phyloP scores from a whole-genome alignment of 75 land plant genomes.

The Cunninghamia lanceolata region DNA sequence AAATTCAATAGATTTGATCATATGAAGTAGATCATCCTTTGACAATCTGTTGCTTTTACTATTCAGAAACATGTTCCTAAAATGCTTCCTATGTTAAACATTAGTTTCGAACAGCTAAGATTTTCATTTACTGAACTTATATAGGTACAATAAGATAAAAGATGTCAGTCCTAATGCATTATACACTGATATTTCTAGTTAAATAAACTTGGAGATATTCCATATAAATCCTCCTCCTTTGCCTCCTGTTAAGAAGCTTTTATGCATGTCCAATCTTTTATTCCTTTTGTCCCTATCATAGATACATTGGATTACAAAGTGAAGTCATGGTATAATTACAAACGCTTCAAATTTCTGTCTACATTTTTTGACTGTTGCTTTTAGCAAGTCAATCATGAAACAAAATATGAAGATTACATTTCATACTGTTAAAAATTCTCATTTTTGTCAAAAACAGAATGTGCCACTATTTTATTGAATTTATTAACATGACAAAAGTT shows the following conservation, averaged over 20 bases:
- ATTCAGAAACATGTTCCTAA: not conserved
- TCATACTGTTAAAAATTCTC: not conserved
- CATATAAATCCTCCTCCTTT: not conserved
- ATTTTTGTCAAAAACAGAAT: not conserved
- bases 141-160: not conserved
- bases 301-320: not conserved
- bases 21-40: not conserved
- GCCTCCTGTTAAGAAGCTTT: not conserved
- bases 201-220: not conserved
- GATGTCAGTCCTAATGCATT: not conserved
- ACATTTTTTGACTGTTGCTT: not conserved
- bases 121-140: not conserved
- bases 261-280: not conserved
- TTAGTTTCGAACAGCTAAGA: not conserved
- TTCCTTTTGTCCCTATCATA: not conserved
- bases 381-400: not conserved
- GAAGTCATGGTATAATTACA: not conserved
- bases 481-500: not conserved
- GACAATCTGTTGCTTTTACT: not conserved
- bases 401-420: not conserved
- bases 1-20: not conserved
- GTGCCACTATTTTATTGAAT: not conserved
- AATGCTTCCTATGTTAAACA: not conserved
- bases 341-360: not conserved
- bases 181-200: not conserved